A percentile compares a stretch with the other conserved stretches of the same genome.
phyloP scores from a whole-genome alignment of 176 grass and related monocot species.

The Carex cristatella region DNA sequence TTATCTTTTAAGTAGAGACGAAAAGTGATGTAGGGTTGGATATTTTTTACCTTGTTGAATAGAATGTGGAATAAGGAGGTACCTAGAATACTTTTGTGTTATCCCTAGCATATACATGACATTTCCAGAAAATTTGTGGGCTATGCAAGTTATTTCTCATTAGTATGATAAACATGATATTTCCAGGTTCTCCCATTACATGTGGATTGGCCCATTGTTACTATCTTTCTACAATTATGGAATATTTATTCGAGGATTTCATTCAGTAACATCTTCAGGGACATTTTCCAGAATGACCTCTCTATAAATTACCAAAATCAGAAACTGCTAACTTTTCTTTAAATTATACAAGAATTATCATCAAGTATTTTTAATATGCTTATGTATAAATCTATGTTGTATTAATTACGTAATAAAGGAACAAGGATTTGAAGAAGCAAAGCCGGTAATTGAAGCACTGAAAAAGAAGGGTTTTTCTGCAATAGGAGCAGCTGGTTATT shows the following conservation, averaged over 20 bases:
- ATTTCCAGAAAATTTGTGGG: neutral
- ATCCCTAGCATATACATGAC: neutral
- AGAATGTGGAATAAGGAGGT: neutral
- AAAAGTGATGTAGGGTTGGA: neutral
- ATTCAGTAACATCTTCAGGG: neutral
- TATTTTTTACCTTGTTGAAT: neutral
- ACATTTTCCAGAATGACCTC: neutral
- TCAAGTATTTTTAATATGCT: neutral
- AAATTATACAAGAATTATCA: neutral
- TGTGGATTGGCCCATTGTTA: neutral
- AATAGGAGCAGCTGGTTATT: conserved; percentile 31
- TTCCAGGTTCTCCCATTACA: neutral
- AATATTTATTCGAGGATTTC: neutral
- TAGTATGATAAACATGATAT: neutral
- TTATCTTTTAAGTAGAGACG: neutral
- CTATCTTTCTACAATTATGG: neutral
- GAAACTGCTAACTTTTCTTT: neutral
- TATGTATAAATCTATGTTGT: neutral
- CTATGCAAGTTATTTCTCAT: neutral
- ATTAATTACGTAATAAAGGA: neutral
- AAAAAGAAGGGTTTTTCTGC: conserved; percentile 21
- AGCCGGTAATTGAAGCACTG: conserved; percentile 23
- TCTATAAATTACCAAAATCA: neutral
- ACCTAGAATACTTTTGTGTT: neutral
- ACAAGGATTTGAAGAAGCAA: conserved; percentile 32